Conservation (phyloP, 2,329 filamentous ascomycete genomes). For the Coniella lustricola region DNA sequence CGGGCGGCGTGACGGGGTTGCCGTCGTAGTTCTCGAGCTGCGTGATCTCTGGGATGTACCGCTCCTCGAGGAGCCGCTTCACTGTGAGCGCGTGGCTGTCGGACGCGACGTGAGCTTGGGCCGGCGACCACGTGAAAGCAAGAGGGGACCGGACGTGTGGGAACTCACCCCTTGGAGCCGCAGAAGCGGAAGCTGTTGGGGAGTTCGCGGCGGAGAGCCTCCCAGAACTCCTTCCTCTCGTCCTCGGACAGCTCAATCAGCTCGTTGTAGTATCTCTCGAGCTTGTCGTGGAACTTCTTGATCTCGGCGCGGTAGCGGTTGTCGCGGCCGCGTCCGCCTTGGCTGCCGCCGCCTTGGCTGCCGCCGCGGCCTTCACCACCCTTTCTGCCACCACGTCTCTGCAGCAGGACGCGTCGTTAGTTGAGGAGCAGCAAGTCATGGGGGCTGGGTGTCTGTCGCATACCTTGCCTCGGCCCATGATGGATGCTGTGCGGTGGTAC, state of each 20-base stretch:
- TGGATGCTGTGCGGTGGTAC: not conserved
- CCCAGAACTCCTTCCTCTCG: conserved; percentile 80
- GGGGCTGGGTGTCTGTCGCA: not conserved
- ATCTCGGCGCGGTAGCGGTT: conserved; percentile 50
- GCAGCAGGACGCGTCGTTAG: not conserved
- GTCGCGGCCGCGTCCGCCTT: conserved; percentile 32
- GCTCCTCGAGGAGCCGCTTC: conserved; percentile 76
- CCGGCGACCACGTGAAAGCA: not conserved
- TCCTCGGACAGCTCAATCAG: conserved; percentile 68
- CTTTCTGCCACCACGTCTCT: conserved; percentile 13
- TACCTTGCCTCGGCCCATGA: not conserved
- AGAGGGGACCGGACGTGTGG: not conserved
- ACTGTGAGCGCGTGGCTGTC: conserved; percentile 82
- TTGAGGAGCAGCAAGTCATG: not conserved
- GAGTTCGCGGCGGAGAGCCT: conserved; percentile 70
- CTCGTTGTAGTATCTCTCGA: conserved; percentile 80
- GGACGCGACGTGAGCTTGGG: not conserved
- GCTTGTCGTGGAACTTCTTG: conserved; percentile 72
- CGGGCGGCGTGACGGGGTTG: conserved; percentile 71
- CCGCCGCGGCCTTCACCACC: conserved; percentile 23
- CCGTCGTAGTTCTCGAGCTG: conserved; percentile 79
- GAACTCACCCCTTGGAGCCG: conserved; percentile 72
- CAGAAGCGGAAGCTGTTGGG: conserved; percentile 98
- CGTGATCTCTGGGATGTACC: conserved; percentile 86
- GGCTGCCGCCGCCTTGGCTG: conserved; percentile 26